A percentile compares a stretch with the other conserved stretches of the same genome.
Conservation (phyloP, 1,284 basidiomycete genomes). For the Pseudozyma sp. region DNA sequence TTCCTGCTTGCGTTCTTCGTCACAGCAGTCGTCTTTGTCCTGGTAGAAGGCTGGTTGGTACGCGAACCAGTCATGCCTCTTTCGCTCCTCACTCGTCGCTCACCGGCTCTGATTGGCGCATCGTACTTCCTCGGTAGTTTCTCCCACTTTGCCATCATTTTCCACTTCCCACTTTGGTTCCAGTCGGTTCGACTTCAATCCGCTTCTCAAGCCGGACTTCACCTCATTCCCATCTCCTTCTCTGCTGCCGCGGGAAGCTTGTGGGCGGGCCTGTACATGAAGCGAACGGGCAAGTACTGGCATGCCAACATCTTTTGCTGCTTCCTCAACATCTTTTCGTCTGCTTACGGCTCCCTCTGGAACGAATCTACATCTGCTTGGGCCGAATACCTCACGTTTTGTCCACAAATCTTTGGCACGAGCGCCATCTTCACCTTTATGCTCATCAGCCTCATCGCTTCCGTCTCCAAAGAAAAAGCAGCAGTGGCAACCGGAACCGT, state of each 20-base stretch:
- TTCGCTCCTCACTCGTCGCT: constrained; percentile 23
- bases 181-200: constrained; percentile 81
- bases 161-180: constrained; percentile 88
- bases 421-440: constrained; percentile 84
- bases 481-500: constrained; percentile 84
- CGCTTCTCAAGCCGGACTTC: constrained; percentile 78
- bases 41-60: constrained; percentile 71
- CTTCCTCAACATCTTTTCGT: constrained; percentile 32
- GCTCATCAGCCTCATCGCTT: constrained; percentile 73
- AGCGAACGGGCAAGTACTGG: constrained; percentile 82
- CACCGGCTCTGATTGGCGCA: constrained; percentile 34
- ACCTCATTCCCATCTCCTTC: constrained; percentile 81
- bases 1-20: constrained; percentile 68
- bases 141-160: constrained; percentile 36
- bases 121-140: constrained; percentile 42
- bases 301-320: constrained; percentile 76
- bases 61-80: constrained; percentile 66
- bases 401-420: constrained; percentile 71
- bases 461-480: constrained; percentile 70
- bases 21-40: constrained; percentile 72
- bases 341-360: constrained; percentile 25
- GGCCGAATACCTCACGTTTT: constrained; percentile 75
- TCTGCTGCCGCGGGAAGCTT: constrained; percentile 80
- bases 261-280: constrained; percentile 85
- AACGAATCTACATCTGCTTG: constrained; percentile 76